Evolutionary conservation across 768 basidiomycete genomes (phyloP).

Genomic region (Psilocybe sp.): DNA sequence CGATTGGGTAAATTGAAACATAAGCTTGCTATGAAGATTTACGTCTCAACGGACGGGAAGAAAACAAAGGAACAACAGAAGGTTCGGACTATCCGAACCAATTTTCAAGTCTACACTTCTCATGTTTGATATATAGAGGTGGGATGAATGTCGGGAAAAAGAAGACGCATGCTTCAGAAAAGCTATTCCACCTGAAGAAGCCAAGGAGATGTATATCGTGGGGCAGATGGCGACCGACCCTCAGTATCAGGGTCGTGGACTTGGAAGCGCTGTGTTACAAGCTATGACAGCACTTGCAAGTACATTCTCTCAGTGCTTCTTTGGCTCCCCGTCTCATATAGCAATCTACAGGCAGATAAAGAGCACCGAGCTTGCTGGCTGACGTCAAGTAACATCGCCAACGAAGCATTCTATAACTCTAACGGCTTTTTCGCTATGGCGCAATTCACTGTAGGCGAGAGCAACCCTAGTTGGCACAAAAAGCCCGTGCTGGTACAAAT

Average conservation of each 20-base stretch:
- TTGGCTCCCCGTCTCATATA: not conserved
- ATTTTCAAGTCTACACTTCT: not conserved
- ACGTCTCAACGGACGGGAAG: not conserved
- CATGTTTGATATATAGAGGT: not conserved
- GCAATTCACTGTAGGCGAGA: conserved; percentile 22
- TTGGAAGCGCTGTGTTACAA: conserved; percentile 28
- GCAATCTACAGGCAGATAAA: conserved; percentile 23
- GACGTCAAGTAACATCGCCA: conserved; percentile 23
- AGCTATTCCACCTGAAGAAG: conserved; percentile 17
- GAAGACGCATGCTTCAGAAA: not conserved
- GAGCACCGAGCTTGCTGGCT: conserved; percentile 24
- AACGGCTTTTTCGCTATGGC: conserved; percentile 24
- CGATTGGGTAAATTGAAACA: conserved; percentile 4
- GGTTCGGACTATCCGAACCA: conserved; percentile 1
- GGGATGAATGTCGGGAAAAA: not conserved
- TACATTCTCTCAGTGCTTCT: not conserved
- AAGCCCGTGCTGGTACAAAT: conserved; percentile 25
- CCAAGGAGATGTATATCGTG: conserved; percentile 27
- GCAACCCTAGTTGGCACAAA: conserved; percentile 27
- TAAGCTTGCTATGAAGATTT: not conserved
- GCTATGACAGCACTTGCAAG: conserved; percentile 21
- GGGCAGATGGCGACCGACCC: conserved; percentile 26
- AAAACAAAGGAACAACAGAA: conserved; percentile 13
- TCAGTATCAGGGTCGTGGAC: conserved; percentile 23
- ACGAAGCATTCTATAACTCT: conserved; percentile 22